phyloP scores from a whole-genome alignment of 345 rosid genomes.

The Eucalyptus leucophloia region DNA sequence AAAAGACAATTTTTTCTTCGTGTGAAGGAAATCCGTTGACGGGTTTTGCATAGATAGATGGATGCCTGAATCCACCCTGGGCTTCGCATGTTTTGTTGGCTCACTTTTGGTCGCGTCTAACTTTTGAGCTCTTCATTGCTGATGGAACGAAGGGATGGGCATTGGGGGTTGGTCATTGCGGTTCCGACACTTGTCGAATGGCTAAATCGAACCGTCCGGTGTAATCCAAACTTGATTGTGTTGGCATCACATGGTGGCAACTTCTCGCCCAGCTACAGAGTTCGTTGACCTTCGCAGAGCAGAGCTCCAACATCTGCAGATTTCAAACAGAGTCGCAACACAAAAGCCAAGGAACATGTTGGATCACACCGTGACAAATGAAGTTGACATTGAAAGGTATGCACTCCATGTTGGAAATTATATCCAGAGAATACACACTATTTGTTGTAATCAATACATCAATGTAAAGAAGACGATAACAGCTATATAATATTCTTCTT shows the following conservation, averaged over 20 bases:
- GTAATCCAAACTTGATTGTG: not conserved
- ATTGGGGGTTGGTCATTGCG: not conserved
- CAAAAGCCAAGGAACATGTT: not conserved
- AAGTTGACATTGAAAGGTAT: not conserved
- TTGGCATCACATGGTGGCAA: not conserved
- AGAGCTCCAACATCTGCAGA: not conserved
- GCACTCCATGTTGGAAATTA: too few species aligned
- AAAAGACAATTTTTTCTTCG: not conserved
- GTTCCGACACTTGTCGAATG: not conserved
- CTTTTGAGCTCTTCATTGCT: not conserved
- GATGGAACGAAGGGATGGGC: not conserved
- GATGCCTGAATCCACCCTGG: not conserved
- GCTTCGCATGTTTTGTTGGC: not conserved
- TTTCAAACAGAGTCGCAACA: not conserved
- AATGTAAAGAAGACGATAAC: too few species aligned
- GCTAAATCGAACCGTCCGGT: not conserved
- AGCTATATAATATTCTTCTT: too few species aligned
- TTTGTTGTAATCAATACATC: too few species aligned
- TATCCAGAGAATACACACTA: too few species aligned
- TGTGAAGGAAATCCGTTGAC: not conserved
- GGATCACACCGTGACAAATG: not conserved
- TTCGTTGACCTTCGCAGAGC: not conserved
- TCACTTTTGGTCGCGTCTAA: not conserved
- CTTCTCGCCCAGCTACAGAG: not conserved
- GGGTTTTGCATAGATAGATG: not conserved